Base-by-base conservation (phyloP, 1,284 basidiomycete species). In the Malassezia sp. region DNA sequence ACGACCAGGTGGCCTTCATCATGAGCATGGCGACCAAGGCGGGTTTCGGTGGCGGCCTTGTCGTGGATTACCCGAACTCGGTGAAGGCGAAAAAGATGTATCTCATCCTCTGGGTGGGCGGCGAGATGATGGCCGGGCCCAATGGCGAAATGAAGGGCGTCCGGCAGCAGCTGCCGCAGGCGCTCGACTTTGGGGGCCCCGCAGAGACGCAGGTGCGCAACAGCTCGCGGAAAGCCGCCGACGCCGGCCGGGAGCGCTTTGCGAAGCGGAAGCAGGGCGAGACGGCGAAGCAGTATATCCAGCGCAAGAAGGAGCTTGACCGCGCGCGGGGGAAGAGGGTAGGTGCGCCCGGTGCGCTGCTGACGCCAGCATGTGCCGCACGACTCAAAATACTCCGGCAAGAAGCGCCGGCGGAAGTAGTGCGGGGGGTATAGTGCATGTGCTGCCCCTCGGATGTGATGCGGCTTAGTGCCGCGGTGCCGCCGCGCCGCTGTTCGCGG, bases 21-120 rank as follows among this genome's bases (percentile, higher is more conserved):
- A 96, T 91, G 38, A 81, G 82, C 4, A 83, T 83, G 57, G 93
- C 93, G 1, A 88, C 90, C 62, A 82, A 80, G 53, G 88, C 93
- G 5, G 93, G 93, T 0, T 99, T 99, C 69, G 89, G 90, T 5
- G 93, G 93, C 49, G 93, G 93, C 54, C 73, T 99, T 24, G 85
- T 97, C 18, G 85, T 99, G 33, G 93, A 99, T 73, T 68, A 61
- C 42, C 70, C 70, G 4, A 71, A 71, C 46, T 63, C 60, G 31
- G 60, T 56, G 12, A 71, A 71, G 50, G 70, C 70, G 2, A 70
- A 69, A 33, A 71, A 71, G 51, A 67, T 69, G 36, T 71, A 70
- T 47, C 49, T 71, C 3, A 67, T 71, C 0, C 45, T 71, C 8
- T 71, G 70, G 70, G 65, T 67, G 2, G 70, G 70, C 21, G 70